Evolutionary conservation across 176 grass and related monocot genomes (phyloP), one percentile per base, ranked within the genome.

Genomic region (Areca catechu): DNA sequence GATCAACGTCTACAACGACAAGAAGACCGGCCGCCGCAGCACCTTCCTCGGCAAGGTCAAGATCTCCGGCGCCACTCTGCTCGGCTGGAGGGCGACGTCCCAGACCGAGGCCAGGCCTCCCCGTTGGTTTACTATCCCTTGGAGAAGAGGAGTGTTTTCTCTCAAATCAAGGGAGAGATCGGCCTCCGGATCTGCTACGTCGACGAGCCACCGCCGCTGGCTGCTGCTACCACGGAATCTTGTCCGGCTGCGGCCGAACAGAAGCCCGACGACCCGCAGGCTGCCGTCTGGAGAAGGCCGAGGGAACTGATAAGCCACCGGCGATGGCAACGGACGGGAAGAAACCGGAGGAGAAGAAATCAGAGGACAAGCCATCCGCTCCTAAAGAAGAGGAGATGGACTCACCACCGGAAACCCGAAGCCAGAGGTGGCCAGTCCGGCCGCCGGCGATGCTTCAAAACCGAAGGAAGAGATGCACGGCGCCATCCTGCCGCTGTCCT

Each of bases 1-100:
- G 76, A 76, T 98, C 81, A 92, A 98, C 77, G 81, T 98, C 20
- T 98, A 98, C 63, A 98, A 98, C 82, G 93, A 98, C 74, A 98
- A 92, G 87, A 91, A 84, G 76, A 78, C 60, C 28, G 78, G 81
- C 68, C 3, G 67, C 76, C 16, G 80, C 60, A 80, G 78, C 24
- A 98, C 88, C 1, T 98, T 98, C 63, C 79, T 98, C 24, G 93
- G 93, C 3, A 98, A 98, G 78, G 93, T 98, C 47, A 98, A 88
- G 70, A 83, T 98, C 4, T 66, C 87, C 3, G 78, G 84, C 0
- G 51, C 65, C 0, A 81, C 7, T 14, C 34, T 43, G 9, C 34
- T 43, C 34, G 9, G 10, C 34, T 12, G 10, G 34, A 43, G 34
- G 34, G 34, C 10, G 10, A 12, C 34, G 10, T 43, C 34, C 0